Percentiles rank a stretch among this genome's conserved stretches.
Evolutionary conservation across 1,139 yeast species (phyloP).

Genomic region (Zygosaccharomyces sapae): DNA sequence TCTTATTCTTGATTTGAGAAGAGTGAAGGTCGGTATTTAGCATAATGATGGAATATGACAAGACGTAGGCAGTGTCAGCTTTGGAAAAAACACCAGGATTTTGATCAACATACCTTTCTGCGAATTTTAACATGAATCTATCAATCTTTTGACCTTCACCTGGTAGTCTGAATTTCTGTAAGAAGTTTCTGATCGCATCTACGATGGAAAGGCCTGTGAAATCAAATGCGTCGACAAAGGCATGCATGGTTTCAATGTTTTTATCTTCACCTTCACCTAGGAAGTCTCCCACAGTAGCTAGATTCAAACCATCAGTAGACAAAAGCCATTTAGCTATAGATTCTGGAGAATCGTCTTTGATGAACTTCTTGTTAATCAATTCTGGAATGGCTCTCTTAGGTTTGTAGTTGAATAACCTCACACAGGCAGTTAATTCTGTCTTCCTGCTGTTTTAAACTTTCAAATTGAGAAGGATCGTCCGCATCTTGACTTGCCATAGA

Average conservation of each 20-base stretch:
- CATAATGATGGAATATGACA: constrained; percentile 90
- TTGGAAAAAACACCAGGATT: constrained; percentile 82
- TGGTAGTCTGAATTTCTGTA: constrained; percentile 88
- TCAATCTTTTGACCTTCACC: constrained; percentile 99
- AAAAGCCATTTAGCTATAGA: constrained; percentile 73
- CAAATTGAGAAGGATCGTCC: constrained; percentile 85
- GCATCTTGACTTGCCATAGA: constrained; percentile 36
- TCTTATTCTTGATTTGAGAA: constrained; percentile 74
- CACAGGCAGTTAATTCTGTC: constrained; percentile 73
- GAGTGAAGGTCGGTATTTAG: constrained; percentile 93
- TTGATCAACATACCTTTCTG: constrained; percentile 83
- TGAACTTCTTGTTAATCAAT: constrained; percentile 59
- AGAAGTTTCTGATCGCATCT: constrained; percentile 76
- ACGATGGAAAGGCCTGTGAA: constrained; percentile 68
- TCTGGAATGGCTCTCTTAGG: constrained; percentile 74
- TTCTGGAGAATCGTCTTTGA: constrained; percentile 55
- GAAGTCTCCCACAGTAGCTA: constrained; percentile 82
- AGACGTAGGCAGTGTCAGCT: constrained; percentile 90
- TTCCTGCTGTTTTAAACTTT: constrained; percentile 75
- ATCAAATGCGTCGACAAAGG: constrained; percentile 85
- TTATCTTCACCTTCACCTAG: constrained; percentile 85
- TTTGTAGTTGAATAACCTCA: constrained; percentile 74
- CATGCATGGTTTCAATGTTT: constrained; percentile 83
- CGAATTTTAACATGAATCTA: constrained; percentile 93
- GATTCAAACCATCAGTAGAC: constrained; percentile 76